Evolutionary conservation across 2,329 filamentous ascomycete genomes (phyloP), one percentile per base, ranked within the genome.

Genomic region (Fusarium sp.): DNA sequence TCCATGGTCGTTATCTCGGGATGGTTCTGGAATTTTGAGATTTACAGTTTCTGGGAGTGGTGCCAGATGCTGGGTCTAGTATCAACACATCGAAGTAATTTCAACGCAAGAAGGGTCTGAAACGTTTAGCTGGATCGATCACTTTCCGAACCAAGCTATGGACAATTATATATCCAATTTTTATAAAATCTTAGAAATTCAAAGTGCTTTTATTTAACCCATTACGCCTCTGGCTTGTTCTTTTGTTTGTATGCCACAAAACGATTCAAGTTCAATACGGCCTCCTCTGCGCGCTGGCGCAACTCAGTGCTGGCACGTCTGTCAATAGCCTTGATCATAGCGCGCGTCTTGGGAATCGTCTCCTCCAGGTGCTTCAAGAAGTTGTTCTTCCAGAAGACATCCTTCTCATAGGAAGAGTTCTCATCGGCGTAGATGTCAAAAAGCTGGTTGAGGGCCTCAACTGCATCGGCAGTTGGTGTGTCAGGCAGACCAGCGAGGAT

Each of bases 361-460:
- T 82, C 84, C 67, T 89, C 85, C 3, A 91, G 77, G 62, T 88
- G 86, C 68, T 83, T 81, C 55, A 89, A 75, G 71, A 91, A 88
- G 65, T 81, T 82, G 64, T 88, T 83, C 68, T 83, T 83, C 85
- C 88, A 90, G 76, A 91, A 91, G 4, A 91, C 88, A 24, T 85
- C 82, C 57, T 79, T 80, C 73, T 91, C 89, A 73, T 85, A 89
- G 12, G 82, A 78, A 53, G 80, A 82, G 14, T 80, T 81, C 74
- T 88, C 87, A 73, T 91, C 86, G 24, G 83, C 85, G 76, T 91
- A 91, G 9, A 91, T 83, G 68, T 91, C 89, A 68, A 90, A 89
- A 19, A 91, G 65, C 75, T 90, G 87, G 76, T 91, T 87, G 42
- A 91, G 78, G 17, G 87, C 86, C 77, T 91, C 89, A 30, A 91